Evolutionary conservation across 1,284 basidiomycete species (phyloP), one percentile per base, ranked within the genome.

Genomic region (Macrocybe sp.): DNA sequence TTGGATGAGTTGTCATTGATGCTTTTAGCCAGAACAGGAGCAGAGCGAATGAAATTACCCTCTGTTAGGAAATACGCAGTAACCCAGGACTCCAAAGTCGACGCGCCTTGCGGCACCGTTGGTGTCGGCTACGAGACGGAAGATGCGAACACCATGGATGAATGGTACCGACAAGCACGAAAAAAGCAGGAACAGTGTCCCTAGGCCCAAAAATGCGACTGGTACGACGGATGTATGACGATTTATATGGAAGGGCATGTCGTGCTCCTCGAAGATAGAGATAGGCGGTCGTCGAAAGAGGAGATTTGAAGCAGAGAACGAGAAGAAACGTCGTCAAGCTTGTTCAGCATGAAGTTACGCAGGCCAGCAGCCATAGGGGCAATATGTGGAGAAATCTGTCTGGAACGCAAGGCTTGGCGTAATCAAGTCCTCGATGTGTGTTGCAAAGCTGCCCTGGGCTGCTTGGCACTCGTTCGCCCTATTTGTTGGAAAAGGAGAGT

Each of bases 61-160:
- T 12, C n/a, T 11, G n/a, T 31, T 42, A 31, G 41, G 41, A 7
- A 30, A 28, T 7, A 47, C 40, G 41, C 46, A 47, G 38, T 47
- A 47, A 14, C 46, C 46, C 16, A 14, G 42, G n/a, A 47, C 16
- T 12, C 46, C 46, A 42, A 40, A 47, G 14, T 42, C 38, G 32
- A 42, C 46, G 36, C 5, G 32, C 10, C 38, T 5, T 9, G 28
- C 11, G 4, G 36, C 40, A 12, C 32, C 38, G n/a, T 10, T n/a
- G 2, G 38, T 33, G 40, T 42, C 34, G 6, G 38, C 39, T 12
- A 10, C 1, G 28, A 47, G 8, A 28, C 46, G 37, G 14, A 47
- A 47, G n/a, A 47, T 10, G 29, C 38, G 31, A 6, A 47, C 38
- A 9, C 37, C 10, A 29, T 33, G 32, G 10, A 42, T 6, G 31